Conservation (phyloP, 2,329 filamentous ascomycete genomes). For the Cordyceps fumosorosea region DNA sequence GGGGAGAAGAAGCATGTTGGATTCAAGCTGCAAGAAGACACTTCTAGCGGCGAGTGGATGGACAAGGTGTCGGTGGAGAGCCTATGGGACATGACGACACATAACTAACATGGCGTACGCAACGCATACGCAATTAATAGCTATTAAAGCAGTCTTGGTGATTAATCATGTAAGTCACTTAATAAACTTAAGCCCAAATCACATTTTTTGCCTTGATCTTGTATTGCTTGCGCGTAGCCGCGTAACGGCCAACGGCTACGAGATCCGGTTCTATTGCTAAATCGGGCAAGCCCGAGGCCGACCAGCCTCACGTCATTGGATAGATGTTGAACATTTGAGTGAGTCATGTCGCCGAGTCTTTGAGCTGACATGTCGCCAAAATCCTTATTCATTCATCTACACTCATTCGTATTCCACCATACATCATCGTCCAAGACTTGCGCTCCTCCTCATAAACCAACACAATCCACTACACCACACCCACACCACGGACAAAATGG, state of each 20-base stretch:
- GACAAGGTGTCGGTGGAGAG: slow-evolving; percentile 16
- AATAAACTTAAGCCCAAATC: not conserved
- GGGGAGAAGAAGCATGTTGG: slow-evolving; percentile 16
- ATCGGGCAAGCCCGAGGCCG: no score
- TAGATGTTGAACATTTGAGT: not conserved
- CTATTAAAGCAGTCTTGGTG: not conserved
- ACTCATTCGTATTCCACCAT: not conserved
- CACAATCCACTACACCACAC: no score
- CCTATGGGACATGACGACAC: slow-evolving; percentile 15
- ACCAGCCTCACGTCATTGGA: no score
- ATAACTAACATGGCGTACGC: not conserved
- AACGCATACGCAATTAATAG: not conserved
- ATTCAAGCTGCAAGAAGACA: slow-evolving; percentile 14
- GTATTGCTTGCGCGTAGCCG: no score
- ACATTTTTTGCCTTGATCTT: no score
- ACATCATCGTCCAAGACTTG: not conserved
- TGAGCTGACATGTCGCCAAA: not conserved
- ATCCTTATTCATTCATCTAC: no score
- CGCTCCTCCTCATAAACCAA: no score
- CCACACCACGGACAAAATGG: not conserved
- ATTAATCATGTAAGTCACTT: not conserved
- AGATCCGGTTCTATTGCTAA: no score
- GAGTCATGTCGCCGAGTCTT: not conserved
- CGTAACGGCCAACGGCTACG: no score
- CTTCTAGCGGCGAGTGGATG: slow-evolving; percentile 12